Evolutionary conservation across 495 filamentous ascomycete genomes (phyloP), one percentile per base, ranked within the genome.

Genomic region (Penicillium subrubescens): DNA sequence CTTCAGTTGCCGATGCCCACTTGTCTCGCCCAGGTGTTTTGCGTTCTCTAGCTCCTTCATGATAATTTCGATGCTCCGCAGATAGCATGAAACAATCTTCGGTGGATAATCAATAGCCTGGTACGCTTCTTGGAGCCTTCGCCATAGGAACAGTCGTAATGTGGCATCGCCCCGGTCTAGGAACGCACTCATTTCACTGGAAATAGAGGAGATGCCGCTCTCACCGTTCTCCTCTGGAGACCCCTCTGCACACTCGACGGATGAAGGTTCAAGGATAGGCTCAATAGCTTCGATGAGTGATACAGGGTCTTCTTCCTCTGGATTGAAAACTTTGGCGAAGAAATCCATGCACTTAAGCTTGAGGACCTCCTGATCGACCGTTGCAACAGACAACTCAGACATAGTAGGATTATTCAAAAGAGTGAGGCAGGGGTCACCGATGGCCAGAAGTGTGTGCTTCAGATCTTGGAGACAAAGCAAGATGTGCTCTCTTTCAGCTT

Each of bases 301-400:
- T 5, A 92, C 83, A 0, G 95, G 89, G 69, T 97, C 87, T 39
- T 86, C 86, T 35, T 85, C 77, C 44, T 88, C 82, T 27, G 84
- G 74, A 57, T 79, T 81, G 66, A 97, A 97, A 0, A 99, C 86
- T 33, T 87, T 90, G 63, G 90, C 82, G 77, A 99, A 98, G 76
- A 97, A 98, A 69, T 97, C 96, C 87, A 95, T 93, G 0, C 93
- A 98, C 15, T 91, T 96, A 15, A 98, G 81, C 71, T 93, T 91
- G 51, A 91, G 92, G 29, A 97, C 90, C 70, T 99, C 95, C 34
- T 92, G 88, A 52, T 97, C 93, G 14, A 94, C 88, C 4, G 91
- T 90, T 14, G 82, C 83, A 5, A 84, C 80, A 0, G 96, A 97
- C 19, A 99, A 82, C 71, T 97, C 92, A 0, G 93, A 88, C 88